Conservation (phyloP, 495 filamentous ascomycete genomes). For the Lasiosphaeris hirsuta region DNA sequence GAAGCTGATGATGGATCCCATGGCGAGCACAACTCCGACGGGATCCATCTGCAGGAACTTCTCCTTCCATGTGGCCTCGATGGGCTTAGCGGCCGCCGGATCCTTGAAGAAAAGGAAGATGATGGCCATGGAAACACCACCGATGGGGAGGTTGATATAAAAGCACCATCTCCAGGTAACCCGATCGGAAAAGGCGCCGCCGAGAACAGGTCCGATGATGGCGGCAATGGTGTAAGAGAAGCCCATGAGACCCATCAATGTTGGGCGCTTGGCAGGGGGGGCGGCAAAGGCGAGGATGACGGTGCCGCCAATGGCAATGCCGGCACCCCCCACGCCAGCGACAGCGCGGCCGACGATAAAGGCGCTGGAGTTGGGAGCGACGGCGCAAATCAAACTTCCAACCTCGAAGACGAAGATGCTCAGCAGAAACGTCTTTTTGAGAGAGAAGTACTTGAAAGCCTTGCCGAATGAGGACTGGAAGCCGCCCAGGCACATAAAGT, state of each 20-base stretch:
- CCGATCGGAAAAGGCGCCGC: conserved; percentile 15
- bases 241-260: conserved; percentile 42
- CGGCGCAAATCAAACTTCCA: conserved; percentile 51
- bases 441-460: conserved; percentile 28
- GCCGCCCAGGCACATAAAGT: conserved; percentile 25
- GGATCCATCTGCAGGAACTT: conserved; percentile 34
- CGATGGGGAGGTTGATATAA: conserved; percentile 67
- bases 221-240: conserved; percentile 39
- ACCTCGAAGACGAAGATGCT: conserved; percentile 47
- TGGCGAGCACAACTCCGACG: conserved; percentile 37
- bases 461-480: conserved; percentile 32
- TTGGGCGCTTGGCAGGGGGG: conserved; percentile 40
- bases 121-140: conserved; percentile 54
- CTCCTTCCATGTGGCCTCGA: conserved; percentile 12
- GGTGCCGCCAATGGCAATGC: conserved; percentile 29
- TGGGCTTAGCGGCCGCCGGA: conserved; percentile 6
- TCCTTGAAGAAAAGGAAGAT: conserved; percentile 46
- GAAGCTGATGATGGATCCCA: conserved; percentile 40
- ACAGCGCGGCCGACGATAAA: conserved; percentile 55
- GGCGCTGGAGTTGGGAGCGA: conserved; percentile 46
- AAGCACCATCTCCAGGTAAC: conserved; percentile 66
- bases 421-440: conserved; percentile 39
- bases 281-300: conserved; percentile 40
- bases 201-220: conserved; percentile 23
- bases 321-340: conserved; percentile 46